Percentiles rank a stretch among this genome's conserved stretches.
phyloP scores from a whole-genome alignment of 768 basidiomycete species.

The Amanita pallidorosea region DNA sequence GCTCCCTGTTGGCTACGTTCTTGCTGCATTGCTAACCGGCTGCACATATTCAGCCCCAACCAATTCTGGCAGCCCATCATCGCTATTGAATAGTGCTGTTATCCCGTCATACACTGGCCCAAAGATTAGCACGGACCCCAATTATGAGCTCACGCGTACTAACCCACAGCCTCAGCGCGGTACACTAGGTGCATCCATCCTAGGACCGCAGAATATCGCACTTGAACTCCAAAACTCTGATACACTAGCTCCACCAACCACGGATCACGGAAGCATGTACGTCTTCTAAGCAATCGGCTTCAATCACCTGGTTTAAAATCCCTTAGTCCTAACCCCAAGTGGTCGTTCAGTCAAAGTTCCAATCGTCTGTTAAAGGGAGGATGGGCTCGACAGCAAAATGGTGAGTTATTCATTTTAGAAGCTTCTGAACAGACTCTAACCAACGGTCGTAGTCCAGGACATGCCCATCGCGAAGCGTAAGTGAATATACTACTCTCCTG shows the following conservation, averaged over 20 bases:
- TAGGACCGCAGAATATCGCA: constrained; percentile 30
- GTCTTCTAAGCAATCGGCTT: constrained; percentile 9
- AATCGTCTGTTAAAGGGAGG: constrained; percentile 49
- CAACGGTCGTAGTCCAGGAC: constrained; percentile 20
- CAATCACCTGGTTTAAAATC: neutral
- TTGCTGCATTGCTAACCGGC: neutral
- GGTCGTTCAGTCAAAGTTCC: constrained; percentile 45
- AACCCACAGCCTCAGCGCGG: constrained; percentile 27
- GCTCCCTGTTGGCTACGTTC: neutral
- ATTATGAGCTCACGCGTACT: constrained; percentile 20
- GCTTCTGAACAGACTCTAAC: neutral
- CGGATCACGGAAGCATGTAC: constrained; percentile 32
- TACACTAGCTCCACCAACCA: constrained; percentile 31
- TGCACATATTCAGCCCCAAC: neutral
- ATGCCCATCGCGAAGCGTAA: constrained; percentile 42
- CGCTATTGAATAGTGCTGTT: neutral
- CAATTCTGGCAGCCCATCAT: neutral
- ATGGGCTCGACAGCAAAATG: constrained; percentile 48
- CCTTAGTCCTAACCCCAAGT: constrained; percentile 37
- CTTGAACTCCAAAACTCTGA: constrained; percentile 35
- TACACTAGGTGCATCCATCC: constrained; percentile 26
- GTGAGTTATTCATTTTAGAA: constrained; percentile 15
- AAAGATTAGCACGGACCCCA: constrained; percentile 30
- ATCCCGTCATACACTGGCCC: constrained; percentile 10
- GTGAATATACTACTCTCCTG: neutral